A percentile compares a stretch with the other conserved stretches of the same genome.
phyloP scores from a whole-genome alignment of 441 rosid species.

The Pelargonium myrrhifolium region DNA sequence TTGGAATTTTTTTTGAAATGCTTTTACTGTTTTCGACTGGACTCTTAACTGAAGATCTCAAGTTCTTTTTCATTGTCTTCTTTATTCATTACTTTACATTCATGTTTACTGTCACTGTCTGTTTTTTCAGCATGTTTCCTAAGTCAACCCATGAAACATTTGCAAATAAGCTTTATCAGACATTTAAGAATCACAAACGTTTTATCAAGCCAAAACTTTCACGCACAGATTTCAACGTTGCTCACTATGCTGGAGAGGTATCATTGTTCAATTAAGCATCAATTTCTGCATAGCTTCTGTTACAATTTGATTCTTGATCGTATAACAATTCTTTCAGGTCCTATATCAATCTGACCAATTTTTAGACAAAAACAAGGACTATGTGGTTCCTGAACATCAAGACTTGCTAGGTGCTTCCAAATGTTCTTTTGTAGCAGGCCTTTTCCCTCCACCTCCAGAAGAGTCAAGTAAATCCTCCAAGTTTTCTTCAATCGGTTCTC shows the following conservation, averaged over 20 bases:
- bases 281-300: background rate
- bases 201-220: conserved; percentile 93
- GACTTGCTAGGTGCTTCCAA: conserved; percentile 71
- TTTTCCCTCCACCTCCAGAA: conserved; percentile 85
- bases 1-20: too few species aligned
- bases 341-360: conserved; percentile 85
- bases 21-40: conserved; percentile 1
- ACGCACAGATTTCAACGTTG: conserved; percentile 81
- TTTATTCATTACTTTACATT: conserved; percentile 13
- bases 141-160: conserved; percentile 99
- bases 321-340: conserved; percentile 45
- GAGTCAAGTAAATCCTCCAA: conserved; percentile 89
- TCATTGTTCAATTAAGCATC: conserved; percentile 8
- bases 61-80: background rate
- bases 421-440: conserved; percentile 84
- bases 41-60: conserved; percentile 11
- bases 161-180: conserved; percentile 89
- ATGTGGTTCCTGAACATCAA: conserved; percentile 94
- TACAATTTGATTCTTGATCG: conserved; percentile 11
- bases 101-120: conserved; percentile 13
- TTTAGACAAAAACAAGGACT: conserved; percentile 98
- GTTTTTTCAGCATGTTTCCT: conserved; percentile 81
- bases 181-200: conserved; percentile 79
- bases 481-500: conserved; percentile 95
- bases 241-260: conserved; percentile 99